Evolutionary conservation across 495 filamentous ascomycete genomes (phyloP), one percentile per base, ranked within the genome.

Genomic region (Xylaria curta): DNA sequence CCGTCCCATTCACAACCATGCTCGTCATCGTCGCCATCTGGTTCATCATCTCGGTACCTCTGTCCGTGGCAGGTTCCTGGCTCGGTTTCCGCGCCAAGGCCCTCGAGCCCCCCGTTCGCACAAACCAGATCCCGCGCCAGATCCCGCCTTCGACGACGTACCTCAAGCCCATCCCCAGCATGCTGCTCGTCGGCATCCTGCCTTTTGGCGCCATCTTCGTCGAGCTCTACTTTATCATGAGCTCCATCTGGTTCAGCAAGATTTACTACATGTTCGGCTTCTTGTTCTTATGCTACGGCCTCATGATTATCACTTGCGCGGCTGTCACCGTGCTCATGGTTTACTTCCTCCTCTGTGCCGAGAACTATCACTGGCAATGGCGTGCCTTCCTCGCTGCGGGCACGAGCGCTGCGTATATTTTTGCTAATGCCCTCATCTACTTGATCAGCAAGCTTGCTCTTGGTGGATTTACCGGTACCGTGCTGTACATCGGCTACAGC

Each of bases 231-330:
- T 97, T 97, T 82, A 97, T 99, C 83, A 96, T 98, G 93, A 95
- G 90, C 82, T 94, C 91, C 12, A 93, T 99, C 77, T 99, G 96
- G 96, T 95, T 94, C 81, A 93, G 90, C 85, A 95, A 95, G 85
- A 93, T 99, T 69, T 99, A 99, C 85, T 99, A 99, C 85, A 99
- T 99, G 96, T 99, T 99, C 75, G 96, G 96, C 38, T 99, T 99
- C 87, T 86, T 99, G 49, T 99, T 99, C 86, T 84, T 99, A 65
- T 97, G 94, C 87, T 99, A 97, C 81, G 95, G 92, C 19, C 89
- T 99, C 73, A 98, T 98, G 94, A 94, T 98, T 77, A 92, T 97
- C 78, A 98, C 96, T 5, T 93, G 91, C 66, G 95, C 96, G 1
- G 92, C 94, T 3, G 95, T 96, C 44, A 97, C 96, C 3, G 88